Evolutionary conservation across 73 alveolate genomes (phyloP).

Genomic region (Tetrahymena thermophila): DNA sequence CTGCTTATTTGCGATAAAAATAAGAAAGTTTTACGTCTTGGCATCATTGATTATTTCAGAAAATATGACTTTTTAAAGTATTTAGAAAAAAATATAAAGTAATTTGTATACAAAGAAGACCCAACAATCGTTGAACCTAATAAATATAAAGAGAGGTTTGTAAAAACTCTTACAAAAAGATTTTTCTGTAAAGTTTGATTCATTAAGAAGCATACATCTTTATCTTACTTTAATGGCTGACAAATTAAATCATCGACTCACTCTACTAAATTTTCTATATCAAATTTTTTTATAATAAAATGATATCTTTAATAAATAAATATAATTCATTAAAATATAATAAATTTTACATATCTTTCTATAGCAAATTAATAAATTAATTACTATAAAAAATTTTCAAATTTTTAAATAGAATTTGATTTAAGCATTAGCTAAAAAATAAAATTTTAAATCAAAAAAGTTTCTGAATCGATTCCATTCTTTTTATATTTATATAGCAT

Average conservation of each 20-base stretch:
- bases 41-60: constrained; percentile 44
- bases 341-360: neutral
- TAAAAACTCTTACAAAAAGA: neutral
- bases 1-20: constrained; percentile 24
- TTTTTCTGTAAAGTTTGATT: neutral
- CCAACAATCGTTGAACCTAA: neutral
- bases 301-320: no score
- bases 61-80: constrained; percentile 7
- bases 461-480: no score
- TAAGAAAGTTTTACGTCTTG: constrained; percentile 5
- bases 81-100: constrained; percentile 20
- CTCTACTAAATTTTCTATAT: neutral
- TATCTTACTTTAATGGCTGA: neutral
- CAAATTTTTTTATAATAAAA: neutral
- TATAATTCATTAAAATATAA: no score
- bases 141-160: neutral
- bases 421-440: no score
- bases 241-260: neutral
- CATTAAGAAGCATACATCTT: neutral
- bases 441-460: no score
- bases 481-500: no score
- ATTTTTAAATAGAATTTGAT: no score
- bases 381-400: no score
- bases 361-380: neutral
- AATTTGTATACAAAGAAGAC: neutral